Base-by-base conservation (phyloP, 2,329 filamentous ascomycete genomes). In the Fusarium lyarnte region DNA sequence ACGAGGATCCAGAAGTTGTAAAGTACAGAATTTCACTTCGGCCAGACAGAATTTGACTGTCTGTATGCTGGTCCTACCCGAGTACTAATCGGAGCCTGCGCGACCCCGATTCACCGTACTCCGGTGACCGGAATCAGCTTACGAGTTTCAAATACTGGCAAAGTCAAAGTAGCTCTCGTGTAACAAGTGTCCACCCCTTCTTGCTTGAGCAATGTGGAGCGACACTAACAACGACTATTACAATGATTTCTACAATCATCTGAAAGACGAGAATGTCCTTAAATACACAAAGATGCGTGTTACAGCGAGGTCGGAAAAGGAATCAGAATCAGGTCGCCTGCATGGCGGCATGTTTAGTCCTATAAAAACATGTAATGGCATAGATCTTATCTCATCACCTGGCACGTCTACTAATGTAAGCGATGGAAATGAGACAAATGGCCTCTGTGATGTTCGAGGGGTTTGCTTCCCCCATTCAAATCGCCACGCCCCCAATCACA, bases 381-480 rank as follows among this genome's bases (percentile, higher is more conserved):
- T 38, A 25, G 33, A 52, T n/a, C 27, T 38, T 52, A 21, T 52
- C 33, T 38, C 47, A 17, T 23, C 25, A 12, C 47, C 25, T 31
- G 47, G 47, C n/a, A 52, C 23, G 23, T 52, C 33, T 27, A 52
- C 33, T 19, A 6, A 9, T 33, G 21, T 31, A 8, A 17, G 29
- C 27, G 17, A 43, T 29, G 12, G 14, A 23, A 19, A 45, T n/a
- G 13, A 45, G 21, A 10, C 29, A 21, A 35, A 5, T 19, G 19
- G 43, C 25, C 19, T 17, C 10, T 31, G 7, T 2, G 5, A 31
- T 0, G 21, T 8, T 19, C 0, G 0, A 7, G 27, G 13, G 5
- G 3, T 1, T 17, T 13, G 1, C 5, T 9, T 13, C 27, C 27
- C 27, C 16, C 0, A 19, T 9, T 7, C 16, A 33, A 23, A 23